Conservation (phyloP, 129 eudicot species). For the Saposhnikovia divaricata region DNA sequence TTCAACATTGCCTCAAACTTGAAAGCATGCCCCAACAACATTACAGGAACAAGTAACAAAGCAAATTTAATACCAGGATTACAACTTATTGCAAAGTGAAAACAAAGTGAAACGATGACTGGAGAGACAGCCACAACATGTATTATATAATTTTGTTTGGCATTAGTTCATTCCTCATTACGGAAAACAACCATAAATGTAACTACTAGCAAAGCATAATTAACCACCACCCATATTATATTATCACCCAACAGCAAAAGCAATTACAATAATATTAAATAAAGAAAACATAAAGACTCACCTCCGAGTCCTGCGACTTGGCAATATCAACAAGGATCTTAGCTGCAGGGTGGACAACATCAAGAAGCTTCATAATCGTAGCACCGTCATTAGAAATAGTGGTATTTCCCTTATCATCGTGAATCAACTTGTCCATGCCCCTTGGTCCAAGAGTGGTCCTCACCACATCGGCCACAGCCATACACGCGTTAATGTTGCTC, state of each 20-base stretch:
- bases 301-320: constrained; percentile 96
- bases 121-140: neutral
- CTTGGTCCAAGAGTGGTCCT: constrained; percentile 93
- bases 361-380: constrained; percentile 98
- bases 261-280: neutral
- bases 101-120: neutral
- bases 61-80: neutral
- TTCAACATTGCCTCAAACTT: neutral
- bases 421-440: constrained; percentile 97
- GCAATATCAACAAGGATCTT: constrained; percentile 98
- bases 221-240: neutral
- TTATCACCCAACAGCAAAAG: neutral
- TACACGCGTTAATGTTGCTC: constrained; percentile 92
- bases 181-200: neutral
- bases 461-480: constrained; percentile 89
- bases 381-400: constrained; percentile 98
- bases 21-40: neutral
- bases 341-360: constrained; percentile 89
- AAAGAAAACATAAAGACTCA: constrained; percentile 9
- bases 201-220: neutral
- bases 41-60: neutral
- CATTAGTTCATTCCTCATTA: neutral
- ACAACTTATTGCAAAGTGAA: neutral
- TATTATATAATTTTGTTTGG: neutral
- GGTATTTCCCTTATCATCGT: constrained; percentile 90